Evolutionary conservation across 2,329 filamentous ascomycete species (phyloP).

Genomic region (Metarhizium rileyi): DNA sequence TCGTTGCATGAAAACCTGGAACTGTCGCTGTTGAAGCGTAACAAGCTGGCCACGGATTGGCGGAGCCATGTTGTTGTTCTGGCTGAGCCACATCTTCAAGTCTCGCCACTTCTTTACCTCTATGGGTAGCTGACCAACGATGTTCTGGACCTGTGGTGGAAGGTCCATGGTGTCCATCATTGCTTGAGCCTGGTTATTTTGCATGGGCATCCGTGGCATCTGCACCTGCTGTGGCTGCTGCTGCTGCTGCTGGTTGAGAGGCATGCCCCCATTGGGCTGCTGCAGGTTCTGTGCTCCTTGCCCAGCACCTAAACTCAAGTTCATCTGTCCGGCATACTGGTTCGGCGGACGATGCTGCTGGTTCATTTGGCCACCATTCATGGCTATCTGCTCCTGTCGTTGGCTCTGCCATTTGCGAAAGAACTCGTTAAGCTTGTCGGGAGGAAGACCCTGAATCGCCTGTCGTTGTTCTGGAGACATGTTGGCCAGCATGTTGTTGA

Average conservation of each 20-base stretch:
- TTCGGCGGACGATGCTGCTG: conserved; percentile 19
- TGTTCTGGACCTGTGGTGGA: conserved; percentile 24
- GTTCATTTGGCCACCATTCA: conserved; percentile 22
- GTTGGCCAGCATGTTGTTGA: conserved; percentile 31
- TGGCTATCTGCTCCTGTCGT: conserved; percentile 24
- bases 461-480: conserved; percentile 38
- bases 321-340: conserved; percentile 24
- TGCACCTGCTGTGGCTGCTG: conserved; percentile 18
- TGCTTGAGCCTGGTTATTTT: conserved; percentile 24
- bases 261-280: conserved; percentile 17
- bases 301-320: conserved; percentile 19
- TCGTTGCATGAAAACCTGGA: conserved; percentile 22
- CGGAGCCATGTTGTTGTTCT: conserved; percentile 25
- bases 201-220: conserved; percentile 16
- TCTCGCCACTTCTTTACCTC: conserved; percentile 41
- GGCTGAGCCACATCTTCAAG: conserved; percentile 31
- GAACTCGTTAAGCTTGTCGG: conserved; percentile 42
- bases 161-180: conserved; percentile 42
- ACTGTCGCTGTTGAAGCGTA: conserved; percentile 29
- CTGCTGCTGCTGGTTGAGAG: conserved; percentile 17
- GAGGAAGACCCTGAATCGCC: conserved; percentile 31
- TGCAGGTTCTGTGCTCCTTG: conserved; percentile 21
- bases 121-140: conserved; percentile 24
- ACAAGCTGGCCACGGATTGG: conserved; percentile 22
- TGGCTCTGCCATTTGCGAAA: conserved; percentile 38